Base-by-base conservation (phyloP, 192 early-diverging fungal genomes). In the Lobulomyces angularis region DNA sequence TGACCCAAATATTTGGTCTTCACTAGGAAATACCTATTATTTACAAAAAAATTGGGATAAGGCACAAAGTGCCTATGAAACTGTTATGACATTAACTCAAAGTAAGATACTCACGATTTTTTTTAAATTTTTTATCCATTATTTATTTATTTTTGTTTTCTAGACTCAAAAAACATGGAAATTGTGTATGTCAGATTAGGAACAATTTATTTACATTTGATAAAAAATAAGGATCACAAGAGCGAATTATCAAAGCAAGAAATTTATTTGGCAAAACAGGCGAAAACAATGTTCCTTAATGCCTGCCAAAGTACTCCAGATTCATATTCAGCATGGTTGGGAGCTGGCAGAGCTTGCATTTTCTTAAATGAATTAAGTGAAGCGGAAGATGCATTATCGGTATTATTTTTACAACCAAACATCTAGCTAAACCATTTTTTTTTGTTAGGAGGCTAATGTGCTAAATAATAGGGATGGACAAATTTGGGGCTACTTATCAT, bases 371-470 rank as follows among this genome's bases (percentile, higher is more conserved):
- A 71, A 22, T 66, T 41, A 33, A 53, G 52, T 12, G 67, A 74
- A 37, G 71, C 71, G 7, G 71, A 74, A 43, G 67, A 71, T 38
- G 62, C 67, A 1, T 36, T 74, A 23, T 52, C 67, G 32, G 71
- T 74, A 42, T 41, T 11, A 6, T 55, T 3, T 14, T 34, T 11
- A 21, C 26, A n/a, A 49, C 16, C 8, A 55, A 52, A 51, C 2
- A 36, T 8, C 37, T 20, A 8, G 27, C 8, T 43, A n/a, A 3
- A 1, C 0, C 27, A 0, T 44, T 14, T 12, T 16, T 29, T 20
- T 24, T 11, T 47, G 5, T 1, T 31, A 74, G 71, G 71, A 74
- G 59, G 71, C 71, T n/a, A 74, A 74, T 55, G 56, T 71, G 5
- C 49, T 71, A 7, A 74, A 74, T 45, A 67, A 74, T 46, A 42